phyloP scores from a whole-genome alignment of 2,329 filamentous ascomycete species.

The Penicillium hesseltinei region DNA sequence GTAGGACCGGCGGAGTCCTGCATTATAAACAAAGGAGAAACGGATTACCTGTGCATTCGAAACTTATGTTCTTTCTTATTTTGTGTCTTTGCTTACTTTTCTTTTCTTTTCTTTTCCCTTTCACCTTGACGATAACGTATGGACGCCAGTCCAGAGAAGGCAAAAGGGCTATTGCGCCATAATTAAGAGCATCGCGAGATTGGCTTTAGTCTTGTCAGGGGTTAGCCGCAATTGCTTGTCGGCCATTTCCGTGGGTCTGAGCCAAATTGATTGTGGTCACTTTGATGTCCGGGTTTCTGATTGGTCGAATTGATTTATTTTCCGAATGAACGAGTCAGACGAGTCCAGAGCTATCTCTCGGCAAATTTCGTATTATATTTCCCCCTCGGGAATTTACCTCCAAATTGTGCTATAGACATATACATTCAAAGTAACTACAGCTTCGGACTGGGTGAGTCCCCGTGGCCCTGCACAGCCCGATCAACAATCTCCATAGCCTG shows the following conservation, averaged over 20 bases:
- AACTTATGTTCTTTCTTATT: not conserved
- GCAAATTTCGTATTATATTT: not conserved
- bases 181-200: conserved; percentile 19
- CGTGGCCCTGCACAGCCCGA: conserved; percentile 26
- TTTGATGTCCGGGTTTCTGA: not conserved
- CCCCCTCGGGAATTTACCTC: not conserved
- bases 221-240: not conserved
- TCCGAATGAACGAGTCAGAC: not conserved
- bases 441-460: conserved; percentile 12
- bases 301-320: not conserved
- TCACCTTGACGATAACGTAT: not conserved
- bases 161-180: conserved; percentile 14
- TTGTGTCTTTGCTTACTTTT: no score
- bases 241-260: not conserved
- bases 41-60: not conserved
- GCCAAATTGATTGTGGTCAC: not conserved
- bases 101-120: not conserved
- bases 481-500: conserved; percentile 57
- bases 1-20: not conserved
- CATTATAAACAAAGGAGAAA: not conserved
- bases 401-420: not conserved
- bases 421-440: conserved; percentile 15
- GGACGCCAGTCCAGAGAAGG: not conserved
- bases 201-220: not conserved
- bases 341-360: not conserved